Conservation (phyloP, 2,329 filamentous ascomycete species). For the Tolypocladium ovalisporum region DNA sequence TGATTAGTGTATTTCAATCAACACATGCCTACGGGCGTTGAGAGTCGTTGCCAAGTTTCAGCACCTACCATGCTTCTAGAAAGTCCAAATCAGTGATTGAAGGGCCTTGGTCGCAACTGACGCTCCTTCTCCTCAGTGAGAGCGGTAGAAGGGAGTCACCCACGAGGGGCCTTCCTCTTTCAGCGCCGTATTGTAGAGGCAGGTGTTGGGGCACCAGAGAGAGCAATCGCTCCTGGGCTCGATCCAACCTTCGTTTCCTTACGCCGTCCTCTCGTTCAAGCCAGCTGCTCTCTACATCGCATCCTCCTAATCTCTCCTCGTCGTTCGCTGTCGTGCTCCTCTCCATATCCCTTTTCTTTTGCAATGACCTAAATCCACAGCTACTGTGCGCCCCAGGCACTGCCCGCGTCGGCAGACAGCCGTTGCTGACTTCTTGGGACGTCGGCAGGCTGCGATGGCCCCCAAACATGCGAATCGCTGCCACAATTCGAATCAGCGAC, state of each 20-base stretch:
- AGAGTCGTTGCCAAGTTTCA: background rate
- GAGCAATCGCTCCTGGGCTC: background rate
- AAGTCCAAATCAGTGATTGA: background rate
- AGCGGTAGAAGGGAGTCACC: background rate
- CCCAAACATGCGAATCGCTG: background rate
- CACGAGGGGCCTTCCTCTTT: background rate
- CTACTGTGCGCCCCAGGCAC: background rate
- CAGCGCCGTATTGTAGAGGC: background rate
- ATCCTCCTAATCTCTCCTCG: background rate
- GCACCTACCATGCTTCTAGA: background rate
- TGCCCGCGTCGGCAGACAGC: background rate
- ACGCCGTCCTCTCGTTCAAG: background rate
- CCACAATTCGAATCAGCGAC: background rate
- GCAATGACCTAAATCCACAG: background rate
- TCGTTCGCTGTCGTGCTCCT: background rate
- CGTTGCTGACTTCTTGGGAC: background rate
- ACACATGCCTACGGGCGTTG: background rate
- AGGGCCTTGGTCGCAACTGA: background rate
- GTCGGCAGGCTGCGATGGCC: background rate
- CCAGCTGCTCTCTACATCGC: background rate
- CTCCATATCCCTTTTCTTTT: background rate
- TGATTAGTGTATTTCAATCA: constrained; percentile 5
- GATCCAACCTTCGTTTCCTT: background rate
- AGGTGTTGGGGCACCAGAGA: background rate
- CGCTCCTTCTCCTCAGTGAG: background rate